These are phyloP conservation scores for Talaromyces islandicus DNA, from an alignment of 2,329 filamentous ascomycete species.

Conservation along the genomic window DNA sequence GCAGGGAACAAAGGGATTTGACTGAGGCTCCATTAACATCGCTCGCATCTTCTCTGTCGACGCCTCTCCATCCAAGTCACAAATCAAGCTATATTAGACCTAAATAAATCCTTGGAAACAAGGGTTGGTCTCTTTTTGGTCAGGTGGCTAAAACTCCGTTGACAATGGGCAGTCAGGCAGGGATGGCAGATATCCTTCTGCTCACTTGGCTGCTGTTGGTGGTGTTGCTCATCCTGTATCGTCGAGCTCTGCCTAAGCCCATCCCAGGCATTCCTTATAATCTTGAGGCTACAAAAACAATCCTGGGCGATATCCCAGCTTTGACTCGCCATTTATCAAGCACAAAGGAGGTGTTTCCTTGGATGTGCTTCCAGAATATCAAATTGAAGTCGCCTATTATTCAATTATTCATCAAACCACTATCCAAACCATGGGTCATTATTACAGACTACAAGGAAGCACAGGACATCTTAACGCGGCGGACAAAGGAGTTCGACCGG, in stretches of 20 bases:
- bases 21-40: background rate
- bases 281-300: background rate
- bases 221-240: background rate
- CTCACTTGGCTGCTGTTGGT: background rate
- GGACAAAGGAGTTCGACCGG: slow-evolving; percentile 18
- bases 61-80: background rate
- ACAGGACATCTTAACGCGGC: slow-evolving; percentile 14
- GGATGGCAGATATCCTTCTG: background rate
- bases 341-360: background rate
- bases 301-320: background rate
- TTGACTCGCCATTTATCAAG: background rate
- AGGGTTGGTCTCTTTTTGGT: too few species aligned
- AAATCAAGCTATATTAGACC: background rate
- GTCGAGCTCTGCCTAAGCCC: background rate
- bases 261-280: slow-evolving; percentile 5
- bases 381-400: slow-evolving; percentile 34
- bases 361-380: background rate
- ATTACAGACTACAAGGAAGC: slow-evolving; percentile 21
- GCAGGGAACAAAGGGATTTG: background rate
- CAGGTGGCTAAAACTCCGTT: too few species aligned
- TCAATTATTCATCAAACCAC: slow-evolving; percentile 44
- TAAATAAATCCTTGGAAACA: too few species aligned
- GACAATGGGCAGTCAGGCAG: background rate
- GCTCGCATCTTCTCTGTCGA: background rate
- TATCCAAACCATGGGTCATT: slow-evolving; percentile 39